Base-by-base conservation (phyloP, 306 rosid species). In the Dalbergia cochinchinensis region DNA sequence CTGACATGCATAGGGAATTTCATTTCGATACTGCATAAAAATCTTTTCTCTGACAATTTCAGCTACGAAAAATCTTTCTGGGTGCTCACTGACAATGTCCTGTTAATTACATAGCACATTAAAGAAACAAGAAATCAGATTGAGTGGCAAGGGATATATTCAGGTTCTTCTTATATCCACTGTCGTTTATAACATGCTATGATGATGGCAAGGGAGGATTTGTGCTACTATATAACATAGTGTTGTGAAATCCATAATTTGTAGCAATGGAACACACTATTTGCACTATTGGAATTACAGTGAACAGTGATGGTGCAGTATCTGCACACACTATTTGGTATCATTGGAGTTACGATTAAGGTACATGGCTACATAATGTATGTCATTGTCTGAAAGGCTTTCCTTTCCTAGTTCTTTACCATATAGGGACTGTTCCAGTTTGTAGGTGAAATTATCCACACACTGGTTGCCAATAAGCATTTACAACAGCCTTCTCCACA, bases 51-150 rank as follows among this genome's bases (percentile, higher is more conserved):
- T 89, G 55, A 95, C 85, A 50, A 95, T 95, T 83, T 93, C 99
- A 67, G 94, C 83, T 6, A 95, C 90, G 79, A 95, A 95, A 85
- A 95, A 95, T 86, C 99, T 86, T 83, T 95, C 99, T 14, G 98
- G 98, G 82, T 93, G 99, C 78, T 95, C 98, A 71, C 99, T 95
- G 81, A 95, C 89, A 59, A 91, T 93, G 78, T 88, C 99, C 99
- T 95, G 91, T 58, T 77, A 81, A 85, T 45, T 75, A 88, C 33
- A 70, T 31, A 73, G n/a, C 63, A 47, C 70, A 53, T 65, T n/a
- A 80, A 65, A 73, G 54, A 77, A 69, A 69, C 47, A 47, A 63
- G 39, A 53, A 69, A n/a, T 50, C n/a, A 74, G 60, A 73, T 60
- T 22, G 69, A 35, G 58, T 47, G 59, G 71, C 68, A 54, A 18